Base-by-base conservation (phyloP, 495 filamentous ascomycete genomes). In the Coniosporium apollinis region DNA sequence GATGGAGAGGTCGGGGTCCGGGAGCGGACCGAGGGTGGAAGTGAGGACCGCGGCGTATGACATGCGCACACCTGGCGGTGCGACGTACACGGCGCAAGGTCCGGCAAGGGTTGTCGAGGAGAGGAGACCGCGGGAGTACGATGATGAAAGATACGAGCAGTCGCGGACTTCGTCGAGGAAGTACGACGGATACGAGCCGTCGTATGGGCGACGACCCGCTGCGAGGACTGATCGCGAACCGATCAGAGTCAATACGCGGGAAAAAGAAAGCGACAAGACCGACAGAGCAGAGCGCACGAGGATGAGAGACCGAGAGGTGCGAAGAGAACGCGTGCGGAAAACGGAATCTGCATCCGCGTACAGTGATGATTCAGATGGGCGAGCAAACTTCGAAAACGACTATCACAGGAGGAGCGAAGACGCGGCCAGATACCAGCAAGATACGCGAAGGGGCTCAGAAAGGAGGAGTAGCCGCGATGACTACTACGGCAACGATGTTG, bases 1-100 rank as follows among this genome's bases (percentile, higher is more conserved):
- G 44, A 45, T 59, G 50, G 56, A 65, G 42, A 50, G 62, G 9
- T 19, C 5, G 54, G 47, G 54, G 44, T n/a, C n/a, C n/a, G 45
- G 43, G 49, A 47, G 57, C 43, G 38, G 40, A 49, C 30, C 42
- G 39, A 21, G 37, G n/a, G 37, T 47, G 15, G 40, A 42, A 5
- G 36, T 46, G 33, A 37, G 35, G 32, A 44, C 46, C 2, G 41
- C 42, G 19, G 41, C 29, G 21, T 50, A 50, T 26, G 50, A 48
- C n/a, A 22, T 40, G 7, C 45, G 43, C 15, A 40, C 34, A 7
- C 40, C 50, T 1, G 37, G 36, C 2, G 44, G 22, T 5, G 44
- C 50, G 16, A 30, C 44, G 0, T 47, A 45, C 19, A 19, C 11
- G 9, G 19, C 33, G 5, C 33, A 19, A 9, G 37, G 36, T 11